phyloP scores from a whole-genome alignment of 192 early-diverging fungal genomes.

The Cetraspora pellucida region DNA sequence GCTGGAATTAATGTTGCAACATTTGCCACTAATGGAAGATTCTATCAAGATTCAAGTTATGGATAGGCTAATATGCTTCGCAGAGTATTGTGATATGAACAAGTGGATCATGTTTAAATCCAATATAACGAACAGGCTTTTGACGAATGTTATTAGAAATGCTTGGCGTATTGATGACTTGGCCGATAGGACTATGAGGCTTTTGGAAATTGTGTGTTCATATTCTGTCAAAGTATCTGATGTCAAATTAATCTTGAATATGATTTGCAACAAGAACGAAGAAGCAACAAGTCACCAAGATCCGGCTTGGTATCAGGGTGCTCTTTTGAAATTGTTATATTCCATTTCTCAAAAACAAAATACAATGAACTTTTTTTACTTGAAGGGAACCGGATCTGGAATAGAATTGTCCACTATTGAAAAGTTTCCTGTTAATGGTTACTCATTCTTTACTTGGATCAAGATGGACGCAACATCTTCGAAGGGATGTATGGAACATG shows the following conservation, averaged over 20 bases:
- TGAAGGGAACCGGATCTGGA: constrained; percentile 23
- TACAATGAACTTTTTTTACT: constrained; percentile 30
- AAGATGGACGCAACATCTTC: constrained; percentile 22
- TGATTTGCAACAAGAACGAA: constrained; percentile 31
- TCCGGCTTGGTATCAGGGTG: constrained; percentile 27
- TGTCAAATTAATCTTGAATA: constrained; percentile 27
- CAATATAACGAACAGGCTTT: not conserved
- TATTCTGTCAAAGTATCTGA: constrained; percentile 33
- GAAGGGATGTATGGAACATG: not conserved
- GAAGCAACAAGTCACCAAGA: not conserved
- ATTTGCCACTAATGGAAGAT: constrained; percentile 24
- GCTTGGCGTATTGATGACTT: not conserved
- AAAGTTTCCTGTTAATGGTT: constrained; percentile 34
- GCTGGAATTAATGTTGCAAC: not conserved
- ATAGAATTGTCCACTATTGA: constrained; percentile 22
- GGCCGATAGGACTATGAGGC: constrained; percentile 18
- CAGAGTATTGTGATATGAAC: constrained; percentile 33
- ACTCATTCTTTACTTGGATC: constrained; percentile 35
- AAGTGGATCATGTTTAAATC: constrained; percentile 34
- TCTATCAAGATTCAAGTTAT: not conserved
- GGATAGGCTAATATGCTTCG: constrained; percentile 12
- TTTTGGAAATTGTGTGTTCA: constrained; percentile 29
- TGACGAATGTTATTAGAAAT: constrained; percentile 3
- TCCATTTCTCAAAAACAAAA: constrained; percentile 32
- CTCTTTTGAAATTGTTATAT: constrained; percentile 26